phyloP scores from a whole-genome alignment of 179 eudicot genomes.

The Spinacia oleracea region DNA sequence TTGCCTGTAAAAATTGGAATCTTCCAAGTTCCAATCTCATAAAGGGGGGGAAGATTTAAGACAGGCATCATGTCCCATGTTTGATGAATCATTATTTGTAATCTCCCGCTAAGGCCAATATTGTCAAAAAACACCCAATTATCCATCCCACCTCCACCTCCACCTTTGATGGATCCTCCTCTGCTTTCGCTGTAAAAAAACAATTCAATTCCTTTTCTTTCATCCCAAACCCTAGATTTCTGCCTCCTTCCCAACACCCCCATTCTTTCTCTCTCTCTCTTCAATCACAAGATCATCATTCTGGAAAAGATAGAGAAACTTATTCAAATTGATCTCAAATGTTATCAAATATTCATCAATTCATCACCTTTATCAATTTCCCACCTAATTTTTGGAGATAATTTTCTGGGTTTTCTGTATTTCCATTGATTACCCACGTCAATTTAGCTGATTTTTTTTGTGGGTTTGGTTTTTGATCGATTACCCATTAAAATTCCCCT shows the following conservation, averaged over 20 bases:
- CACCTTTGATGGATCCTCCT: conserved; percentile 31
- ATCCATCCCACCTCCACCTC: conserved; percentile 1
- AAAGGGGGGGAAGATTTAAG: too few relatives aligned
- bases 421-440: background rate
- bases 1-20: too few relatives aligned
- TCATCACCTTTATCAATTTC: background rate
- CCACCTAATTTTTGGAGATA: background rate
- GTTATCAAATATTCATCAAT: background rate
- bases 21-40: too few relatives aligned
- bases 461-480: conserved; percentile 7
- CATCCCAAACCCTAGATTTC: conserved; percentile 32
- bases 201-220: background rate
- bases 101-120: conserved; percentile 8
- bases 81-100: too few relatives aligned
- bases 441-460: background rate
- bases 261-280: background rate
- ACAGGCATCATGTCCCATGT: too few relatives aligned
- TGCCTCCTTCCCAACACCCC: conserved; percentile 3
- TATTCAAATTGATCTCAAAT: background rate
- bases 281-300: background rate
- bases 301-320: background rate
- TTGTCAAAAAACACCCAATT: background rate
- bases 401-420: background rate
- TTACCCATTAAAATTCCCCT: background rate
- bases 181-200: conserved; percentile 29